Conservation (phyloP, 225 moss, liverwort and hornwort genomes). For the Polytrichum commune region DNA sequence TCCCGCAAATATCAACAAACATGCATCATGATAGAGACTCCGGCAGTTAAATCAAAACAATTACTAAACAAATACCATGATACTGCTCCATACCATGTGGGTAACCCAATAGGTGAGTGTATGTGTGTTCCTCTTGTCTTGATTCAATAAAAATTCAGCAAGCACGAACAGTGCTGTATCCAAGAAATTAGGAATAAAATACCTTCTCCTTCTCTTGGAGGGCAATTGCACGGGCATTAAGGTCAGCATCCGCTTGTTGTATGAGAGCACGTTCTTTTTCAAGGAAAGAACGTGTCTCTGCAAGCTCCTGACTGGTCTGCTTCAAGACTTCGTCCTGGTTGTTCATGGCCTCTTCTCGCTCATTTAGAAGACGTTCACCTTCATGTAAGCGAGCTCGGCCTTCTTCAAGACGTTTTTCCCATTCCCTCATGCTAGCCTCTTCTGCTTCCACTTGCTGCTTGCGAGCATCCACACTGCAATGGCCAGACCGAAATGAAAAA, state of each 20-base stretch:
- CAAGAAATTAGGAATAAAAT: no score
- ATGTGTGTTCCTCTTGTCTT: no score
- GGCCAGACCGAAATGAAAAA: background rate
- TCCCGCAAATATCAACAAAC: no score
- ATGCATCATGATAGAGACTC: no score
- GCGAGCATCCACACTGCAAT: constrained; percentile 47
- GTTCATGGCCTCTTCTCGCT: constrained; percentile 38
- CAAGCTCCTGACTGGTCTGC: constrained; percentile 26
- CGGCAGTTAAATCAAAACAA: no score
- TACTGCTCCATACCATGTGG: no score
- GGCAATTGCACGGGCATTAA: constrained; percentile 22
- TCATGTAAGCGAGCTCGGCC: constrained; percentile 57
- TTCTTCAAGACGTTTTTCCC: constrained; percentile 53
- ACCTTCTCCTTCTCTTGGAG: constrained; percentile 51
- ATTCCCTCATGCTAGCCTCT: constrained; percentile 42
- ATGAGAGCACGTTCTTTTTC: constrained; percentile 41
- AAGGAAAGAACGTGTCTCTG: constrained; percentile 24
- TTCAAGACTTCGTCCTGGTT: constrained; percentile 35
- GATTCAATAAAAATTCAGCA: no score
- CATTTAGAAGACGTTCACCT: constrained; percentile 57
- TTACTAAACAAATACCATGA: no score
- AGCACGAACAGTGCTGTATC: no score
- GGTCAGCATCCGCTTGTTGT: constrained; percentile 32
- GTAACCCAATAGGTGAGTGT: no score
- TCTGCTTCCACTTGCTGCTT: constrained; percentile 55